Base-by-base conservation (phyloP, 495 filamentous ascomycete genomes). In the Penicillium ochrochloron region DNA sequence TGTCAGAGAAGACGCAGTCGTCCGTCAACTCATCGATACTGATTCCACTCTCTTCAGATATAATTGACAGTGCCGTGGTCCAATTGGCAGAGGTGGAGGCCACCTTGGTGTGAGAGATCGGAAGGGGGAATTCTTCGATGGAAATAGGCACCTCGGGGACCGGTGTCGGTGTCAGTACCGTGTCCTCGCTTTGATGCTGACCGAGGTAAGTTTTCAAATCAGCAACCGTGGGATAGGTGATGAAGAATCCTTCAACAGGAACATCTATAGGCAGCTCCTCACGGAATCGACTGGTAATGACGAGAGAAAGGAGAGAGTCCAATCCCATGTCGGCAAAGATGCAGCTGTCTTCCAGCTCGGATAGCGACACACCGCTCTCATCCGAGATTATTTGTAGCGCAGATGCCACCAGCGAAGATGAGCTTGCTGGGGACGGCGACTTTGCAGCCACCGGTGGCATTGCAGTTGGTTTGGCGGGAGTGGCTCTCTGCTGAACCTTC, bases 311-410 rank as follows among this genome's bases (percentile, higher is more conserved):
- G 10, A 88, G 74, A 5, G 82, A 85, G 66, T 88, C 84, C 6
- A 87, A 68, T 0, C 85, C 85, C 31, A 86, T 52, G 46, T 82
- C 78, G 8, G 71, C 72, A 51, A 85, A 75, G 2, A 55, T 71
- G 2, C 56, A 60, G 42, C 75, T 66, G 29, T 77, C 69, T 0
- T 73, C 77, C 10, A 80, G 59, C 8, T 80, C 75, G 11, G 59
- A 50, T 12, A 57, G 31, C 0, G 59, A 23, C 8, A 77, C 50
- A 11, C 70, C 73, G 29, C 65, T 55, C 54, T 77, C 73, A 21
- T 70, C 68, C 4, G 72, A 68, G 31, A 75, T 63, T 10, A 67
- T 52, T 44, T 44, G 41, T n/a, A 44, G n/a, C 41, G 41, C 41
- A 21, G 41, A 44, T 44, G 41, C 41, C 41, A 44, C 41, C 4